Evolutionary conservation across 495 filamentous ascomycete species (phyloP), one percentile per base, ranked within the genome.

Genomic region (Daldinia childiae): DNA sequence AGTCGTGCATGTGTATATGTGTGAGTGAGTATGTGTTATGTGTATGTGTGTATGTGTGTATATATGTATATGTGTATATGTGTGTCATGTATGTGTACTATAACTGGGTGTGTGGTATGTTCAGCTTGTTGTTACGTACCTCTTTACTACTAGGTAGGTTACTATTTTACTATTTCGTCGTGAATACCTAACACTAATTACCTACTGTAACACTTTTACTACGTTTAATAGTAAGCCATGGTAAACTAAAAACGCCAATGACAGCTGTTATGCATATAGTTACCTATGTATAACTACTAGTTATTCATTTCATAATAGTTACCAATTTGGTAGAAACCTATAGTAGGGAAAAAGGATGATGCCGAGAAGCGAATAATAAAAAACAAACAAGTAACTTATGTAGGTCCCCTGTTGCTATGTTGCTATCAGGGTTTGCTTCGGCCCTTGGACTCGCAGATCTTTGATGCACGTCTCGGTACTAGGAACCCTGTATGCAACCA

Each of bases 381-480:
- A 7, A 58, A 45, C 26, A 21, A 19, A 1, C 32, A 57, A 50
- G 17, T 43, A 43, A n/a, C n/a, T n/a, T n/a, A n/a, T n/a, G n/a
- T 15, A 34, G 26, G 30, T 27, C 17, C 63, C 32, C n/a, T n/a
- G n/a, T n/a, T n/a, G n/a, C n/a, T n/a, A n/a, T 7, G 43, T 60
- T 50, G 21, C 58, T 68, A 11, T 17, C 48, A 60, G 43, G 43
- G 43, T 56, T 61, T 63, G 59, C 43, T 56, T 66, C 69, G 66
- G 71, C 62, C 71, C 71, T 66, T 73, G 34, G 66, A 69, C 56
- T 34, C 62, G 71, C 71, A 73, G 71, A 73, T 73, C 71, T 57
- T 48, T 60, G 48, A 66, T 73, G 71, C 71, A 73, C 62, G 71
- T 73, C 71, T 73, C 71, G 71, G 71, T 73, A 73, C 71, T 69